Conservation (phyloP, 2,329 filamentous ascomycete genomes). For the Fusarium agapanthi region DNA sequence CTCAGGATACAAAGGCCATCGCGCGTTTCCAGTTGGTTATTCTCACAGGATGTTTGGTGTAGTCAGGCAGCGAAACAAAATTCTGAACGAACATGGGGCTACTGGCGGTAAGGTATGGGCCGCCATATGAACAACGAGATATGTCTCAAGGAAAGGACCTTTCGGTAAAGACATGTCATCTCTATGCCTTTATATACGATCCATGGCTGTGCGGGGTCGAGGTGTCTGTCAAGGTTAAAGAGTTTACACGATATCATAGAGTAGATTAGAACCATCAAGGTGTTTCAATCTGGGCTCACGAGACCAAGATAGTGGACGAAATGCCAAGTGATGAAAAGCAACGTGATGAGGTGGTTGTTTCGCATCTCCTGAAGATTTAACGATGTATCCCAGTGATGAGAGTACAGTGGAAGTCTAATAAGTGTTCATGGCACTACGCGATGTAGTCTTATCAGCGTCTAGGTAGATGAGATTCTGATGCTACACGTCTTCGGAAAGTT, state of each 20-base stretch:
- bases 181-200: conserved; percentile 21
- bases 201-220: conserved; percentile 8
- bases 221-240: neutral
- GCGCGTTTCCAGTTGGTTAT: neutral
- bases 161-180: neutral
- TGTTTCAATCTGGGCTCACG: neutral
- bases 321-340: neutral
- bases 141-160: neutral
- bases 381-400: neutral
- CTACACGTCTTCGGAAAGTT: neutral
- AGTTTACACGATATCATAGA: conserved; percentile 3
- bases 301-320: neutral
- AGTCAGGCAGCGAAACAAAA: neutral
- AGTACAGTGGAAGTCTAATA: neutral
- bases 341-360: neutral
- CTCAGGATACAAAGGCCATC: neutral
- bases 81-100: neutral
- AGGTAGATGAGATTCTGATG: neutral
- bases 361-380: neutral
- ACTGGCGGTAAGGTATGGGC: neutral
- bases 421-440: neutral
- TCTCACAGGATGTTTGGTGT: neutral
- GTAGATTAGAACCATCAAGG: conserved; percentile 22
- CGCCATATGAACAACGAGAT: neutral
- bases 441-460: neutral